Percentiles rank a stretch among this genome's conserved stretches.
Conservation (phyloP, 1,284 basidiomycete genomes). For the Fomitiporia mediterranea region DNA sequence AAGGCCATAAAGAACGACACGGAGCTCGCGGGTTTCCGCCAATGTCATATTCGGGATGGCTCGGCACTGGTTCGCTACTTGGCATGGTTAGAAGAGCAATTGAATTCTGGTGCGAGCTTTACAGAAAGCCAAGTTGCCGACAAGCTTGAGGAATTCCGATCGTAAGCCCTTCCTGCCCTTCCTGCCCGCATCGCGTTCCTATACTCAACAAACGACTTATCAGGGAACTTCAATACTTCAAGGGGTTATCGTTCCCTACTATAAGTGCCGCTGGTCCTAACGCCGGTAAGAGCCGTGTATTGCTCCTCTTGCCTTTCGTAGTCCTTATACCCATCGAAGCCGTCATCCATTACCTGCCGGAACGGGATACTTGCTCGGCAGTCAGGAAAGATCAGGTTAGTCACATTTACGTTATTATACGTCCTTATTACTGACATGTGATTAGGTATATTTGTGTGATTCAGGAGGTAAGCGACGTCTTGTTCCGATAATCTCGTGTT, state of each 20-base stretch:
- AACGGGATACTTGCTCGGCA: constrained; percentile 66
- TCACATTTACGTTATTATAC: background rate
- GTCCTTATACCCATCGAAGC: constrained; percentile 44
- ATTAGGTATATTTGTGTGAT: constrained; percentile 89
- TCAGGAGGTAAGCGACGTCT: constrained; percentile 61
- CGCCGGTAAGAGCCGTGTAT: constrained; percentile 51
- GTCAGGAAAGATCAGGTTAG: constrained; percentile 71
- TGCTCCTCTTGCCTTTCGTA: background rate
- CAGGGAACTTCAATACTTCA: constrained; percentile 74
- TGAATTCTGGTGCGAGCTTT: constrained; percentile 60
- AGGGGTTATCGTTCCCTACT: constrained; percentile 87
- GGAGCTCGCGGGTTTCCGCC: constrained; percentile 88
- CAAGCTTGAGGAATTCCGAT: constrained; percentile 75
- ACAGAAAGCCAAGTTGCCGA: constrained; percentile 82
- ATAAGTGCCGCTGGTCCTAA: constrained; percentile 91
- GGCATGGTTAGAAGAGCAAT: constrained; percentile 88
- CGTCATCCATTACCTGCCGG: constrained; percentile 91
- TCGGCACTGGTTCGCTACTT: constrained; percentile 86
- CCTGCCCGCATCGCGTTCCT: background rate
- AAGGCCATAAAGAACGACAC: constrained; percentile 88
- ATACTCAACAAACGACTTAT: background rate
- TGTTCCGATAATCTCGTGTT: background rate
- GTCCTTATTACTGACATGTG: constrained; percentile 5
- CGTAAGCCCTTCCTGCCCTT: constrained; percentile 45
- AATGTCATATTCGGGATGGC: constrained; percentile 88